Evolutionary conservation across 2,329 filamentous ascomycete genomes (phyloP), one percentile per base, ranked within the genome.

Genomic region (Canariomyces notabilis): DNA sequence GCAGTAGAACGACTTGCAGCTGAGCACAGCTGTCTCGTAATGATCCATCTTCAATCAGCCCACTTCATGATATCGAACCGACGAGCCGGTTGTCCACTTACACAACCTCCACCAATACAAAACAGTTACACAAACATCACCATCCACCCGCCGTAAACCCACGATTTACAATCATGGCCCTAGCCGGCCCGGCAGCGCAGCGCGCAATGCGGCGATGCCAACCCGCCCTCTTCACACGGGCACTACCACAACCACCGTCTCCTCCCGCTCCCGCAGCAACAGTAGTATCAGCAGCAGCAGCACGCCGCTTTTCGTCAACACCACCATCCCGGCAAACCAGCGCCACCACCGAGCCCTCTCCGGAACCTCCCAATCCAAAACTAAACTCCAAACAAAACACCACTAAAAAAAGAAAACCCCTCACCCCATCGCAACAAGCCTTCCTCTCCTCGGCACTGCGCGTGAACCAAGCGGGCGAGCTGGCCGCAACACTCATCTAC

Each of bases 401-500:
- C 43, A 62, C 49, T 43, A 50, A 26, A 35, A 61, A 52, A 48
- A 71, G 62, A 50, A 80, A 83, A 63, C 75, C 82, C 8, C 72
- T 93, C 37, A 87, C 81, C 22, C 68, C 77, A 53, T 74, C 80
- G 50, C 88, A 95, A 61, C 77, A 80, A 48, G 76, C 84, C 46
- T 94, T 85, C 59, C 57, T 54, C 43, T 52, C 49, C 44, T 54
- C 52, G 19, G 46, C 36, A 51, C 82, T 97, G 22, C 89, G 93
- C 52, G 93, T 98, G 47, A 97, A 98, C 67, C 93, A 98, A 70
- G 89, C 93, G 19, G 93, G 93, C 62, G 93, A 98, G 69, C 80
- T 98, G n/a, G 93, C 93, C 44, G 93, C 93, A 22, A 91, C 88
- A 20, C 80, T 95, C 46, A 98, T 98, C 66, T 98, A 97, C 72